Conservation (phyloP, 2,329 filamentous ascomycete species). For the Xylaria sp. region DNA sequence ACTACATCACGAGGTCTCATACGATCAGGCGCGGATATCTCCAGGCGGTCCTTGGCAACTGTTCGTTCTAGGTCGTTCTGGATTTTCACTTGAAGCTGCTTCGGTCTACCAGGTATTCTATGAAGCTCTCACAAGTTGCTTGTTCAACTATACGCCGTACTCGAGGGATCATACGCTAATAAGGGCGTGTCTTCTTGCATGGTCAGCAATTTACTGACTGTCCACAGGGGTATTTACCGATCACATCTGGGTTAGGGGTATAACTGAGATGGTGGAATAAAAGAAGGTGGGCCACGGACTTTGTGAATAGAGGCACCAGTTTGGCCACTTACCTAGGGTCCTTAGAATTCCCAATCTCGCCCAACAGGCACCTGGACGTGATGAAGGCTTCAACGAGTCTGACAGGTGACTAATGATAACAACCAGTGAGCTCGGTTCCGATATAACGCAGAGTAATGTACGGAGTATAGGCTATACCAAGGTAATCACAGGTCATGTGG, state of each 20-base stretch:
- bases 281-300: no score
- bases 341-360: neutral
- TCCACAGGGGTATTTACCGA: neutral
- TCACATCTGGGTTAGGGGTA: neutral
- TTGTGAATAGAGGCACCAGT: neutral
- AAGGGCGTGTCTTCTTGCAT: slow-evolving; percentile 14
- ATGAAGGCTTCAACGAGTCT: neutral
- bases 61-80: neutral
- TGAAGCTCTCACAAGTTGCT: neutral
- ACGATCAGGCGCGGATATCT: slow-evolving; percentile 19
- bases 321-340: neutral
- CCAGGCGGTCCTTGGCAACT: neutral
- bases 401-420: slow-evolving; percentile 3
- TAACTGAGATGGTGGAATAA: slow-evolving; percentile 6
- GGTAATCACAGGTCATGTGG: slow-evolving; percentile 5
- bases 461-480: slow-evolving; percentile 3
- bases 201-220: neutral
- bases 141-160: neutral
- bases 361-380: neutral
- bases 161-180: slow-evolving; percentile 8
- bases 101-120: neutral
- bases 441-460: neutral
- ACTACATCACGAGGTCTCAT: slow-evolving; percentile 26
- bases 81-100: slow-evolving; percentile 4
- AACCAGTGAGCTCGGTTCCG: neutral